These are phyloP conservation scores for Komagataea norvegica DNA, from an alignment of 1,139 yeast species.

Conservation along the genomic window DNA sequence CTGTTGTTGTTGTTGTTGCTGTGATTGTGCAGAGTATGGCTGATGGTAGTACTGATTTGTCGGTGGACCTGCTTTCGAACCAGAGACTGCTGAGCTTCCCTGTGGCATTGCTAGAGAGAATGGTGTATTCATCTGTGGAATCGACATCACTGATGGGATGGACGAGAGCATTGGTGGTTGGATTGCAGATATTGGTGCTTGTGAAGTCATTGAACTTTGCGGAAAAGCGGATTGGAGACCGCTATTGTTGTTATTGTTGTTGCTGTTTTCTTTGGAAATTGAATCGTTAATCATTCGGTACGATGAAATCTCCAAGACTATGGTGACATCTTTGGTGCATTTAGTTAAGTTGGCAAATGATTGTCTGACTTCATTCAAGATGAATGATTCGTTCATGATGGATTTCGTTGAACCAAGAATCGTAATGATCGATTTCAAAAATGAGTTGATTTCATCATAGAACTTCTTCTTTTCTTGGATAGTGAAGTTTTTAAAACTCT, in stretches of 20 bases:
- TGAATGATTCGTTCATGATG: constrained; percentile 76
- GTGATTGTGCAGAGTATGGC: neutral
- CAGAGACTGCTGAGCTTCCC: too few species aligned
- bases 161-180: constrained; percentile 23
- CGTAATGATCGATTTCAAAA: constrained; percentile 76
- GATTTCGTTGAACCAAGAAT: constrained; percentile 79
- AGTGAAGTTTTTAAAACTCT: constrained; percentile 42
- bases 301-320: constrained; percentile 62
- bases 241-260: constrained; percentile 26
- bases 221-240: constrained; percentile 22
- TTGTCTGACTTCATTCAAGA: constrained; percentile 73
- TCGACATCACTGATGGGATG: constrained; percentile 24
- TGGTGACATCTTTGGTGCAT: constrained; percentile 86
- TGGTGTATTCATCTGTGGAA: constrained; percentile 25
- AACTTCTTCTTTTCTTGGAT: constrained; percentile 61
- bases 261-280: constrained; percentile 21
- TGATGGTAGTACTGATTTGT: constrained; percentile 2
- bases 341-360: constrained; percentile 78
- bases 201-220: constrained; percentile 13
- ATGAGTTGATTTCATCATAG: constrained; percentile 84
- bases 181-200: constrained; percentile 21
- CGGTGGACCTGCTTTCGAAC: neutral
- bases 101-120: constrained; percentile 9
- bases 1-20: neutral
- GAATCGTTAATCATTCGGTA: constrained; percentile 36